Percentiles rank a stretch among this genome's conserved stretches.
These are phyloP conservation scores for Aureobasidium uvarum DNA, from an alignment of 2,329 filamentous ascomycete species.

Conservation along the genomic window DNA sequence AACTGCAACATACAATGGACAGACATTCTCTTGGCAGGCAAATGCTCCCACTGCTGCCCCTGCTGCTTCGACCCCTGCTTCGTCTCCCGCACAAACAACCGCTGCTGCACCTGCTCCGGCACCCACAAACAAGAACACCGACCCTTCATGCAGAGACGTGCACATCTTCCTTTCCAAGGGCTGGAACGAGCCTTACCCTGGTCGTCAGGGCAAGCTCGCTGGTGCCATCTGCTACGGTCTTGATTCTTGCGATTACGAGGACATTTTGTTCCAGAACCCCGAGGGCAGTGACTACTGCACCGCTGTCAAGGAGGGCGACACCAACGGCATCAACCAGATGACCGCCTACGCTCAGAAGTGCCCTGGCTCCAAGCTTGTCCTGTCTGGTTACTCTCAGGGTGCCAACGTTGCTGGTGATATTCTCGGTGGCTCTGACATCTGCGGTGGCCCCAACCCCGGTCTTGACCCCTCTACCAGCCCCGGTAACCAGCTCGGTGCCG, in stretches of 20 bases:
- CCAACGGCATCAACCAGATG: slow-evolving; percentile 15
- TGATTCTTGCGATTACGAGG: slow-evolving; percentile 32
- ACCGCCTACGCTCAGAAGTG: slow-evolving; percentile 28
- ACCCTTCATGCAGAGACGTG: slow-evolving; percentile 31
- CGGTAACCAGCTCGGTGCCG: slow-evolving; percentile 31
- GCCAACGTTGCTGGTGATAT: slow-evolving; percentile 37
- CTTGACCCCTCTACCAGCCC: slow-evolving; percentile 28
- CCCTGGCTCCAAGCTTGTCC: slow-evolving; percentile 33
- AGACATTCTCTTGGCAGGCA: background rate
- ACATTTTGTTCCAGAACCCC: slow-evolving; percentile 29
- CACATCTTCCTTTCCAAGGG: slow-evolving; percentile 32
- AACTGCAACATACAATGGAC: background rate
- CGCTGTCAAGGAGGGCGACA: slow-evolving; percentile 41
- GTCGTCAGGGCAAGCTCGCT: slow-evolving; percentile 30
- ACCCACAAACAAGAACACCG: slow-evolving; percentile 26
- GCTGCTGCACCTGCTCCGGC: slow-evolving; percentile 25
- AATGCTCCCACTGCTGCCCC: background rate
- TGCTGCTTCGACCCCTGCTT: slow-evolving; percentile 26
- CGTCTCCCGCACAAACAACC: background rate
- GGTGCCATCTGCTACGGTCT: slow-evolving; percentile 31
- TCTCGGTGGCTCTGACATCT: slow-evolving; percentile 30
- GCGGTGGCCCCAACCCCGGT: slow-evolving; percentile 48
- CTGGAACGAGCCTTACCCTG: slow-evolving; percentile 32
- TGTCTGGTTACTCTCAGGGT: slow-evolving; percentile 36
- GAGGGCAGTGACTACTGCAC: slow-evolving; percentile 39